These are phyloP conservation scores for Acephala macrosclerotiorum DNA, from an alignment of 2,329 filamentous ascomycete genomes.

Conservation along the genomic window DNA sequence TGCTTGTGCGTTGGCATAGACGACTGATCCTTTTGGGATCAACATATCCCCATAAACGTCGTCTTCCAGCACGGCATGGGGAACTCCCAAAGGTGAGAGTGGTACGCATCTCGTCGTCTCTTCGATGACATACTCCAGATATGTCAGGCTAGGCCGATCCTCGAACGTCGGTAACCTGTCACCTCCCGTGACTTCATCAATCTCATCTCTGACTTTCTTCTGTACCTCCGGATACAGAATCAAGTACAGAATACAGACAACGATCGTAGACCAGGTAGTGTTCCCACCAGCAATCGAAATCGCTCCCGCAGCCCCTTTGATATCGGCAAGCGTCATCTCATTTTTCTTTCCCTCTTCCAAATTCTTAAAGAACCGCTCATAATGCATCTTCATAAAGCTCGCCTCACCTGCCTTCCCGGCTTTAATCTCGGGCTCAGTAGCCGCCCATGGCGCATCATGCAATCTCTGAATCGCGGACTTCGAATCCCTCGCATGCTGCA, in stretches of 20 bases:
- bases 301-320: slow-evolving; percentile 56
- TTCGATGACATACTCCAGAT: slow-evolving; percentile 55
- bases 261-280: slow-evolving; percentile 50
- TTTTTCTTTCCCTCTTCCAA: slow-evolving; percentile 6
- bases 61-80: slow-evolving; percentile 60
- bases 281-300: slow-evolving; percentile 53
- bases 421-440: slow-evolving; percentile 24
- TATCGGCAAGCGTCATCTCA: slow-evolving; percentile 22
- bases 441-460: slow-evolving; percentile 52
- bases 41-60: slow-evolving; percentile 64
- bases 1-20: slow-evolving; percentile 58
- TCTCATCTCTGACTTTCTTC: slow-evolving; percentile 52
- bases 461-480: slow-evolving; percentile 47
- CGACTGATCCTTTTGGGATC: slow-evolving; percentile 61
- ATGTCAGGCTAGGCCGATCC: slow-evolving; percentile 55
- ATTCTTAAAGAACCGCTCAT: slow-evolving; percentile 21
- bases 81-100: slow-evolving; percentile 58
- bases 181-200: slow-evolving; percentile 56
- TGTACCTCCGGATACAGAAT: slow-evolving; percentile 50
- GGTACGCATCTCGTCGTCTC: slow-evolving; percentile 52
- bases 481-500: slow-evolving; percentile 41
- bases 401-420: slow-evolving; percentile 9
- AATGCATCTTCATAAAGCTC: slow-evolving; percentile 19
- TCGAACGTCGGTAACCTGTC: slow-evolving; percentile 54
- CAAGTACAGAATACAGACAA: slow-evolving; percentile 51